phyloP scores from a whole-genome alignment of 2,329 filamentous ascomycete species.

The Knufia fluminis region DNA sequence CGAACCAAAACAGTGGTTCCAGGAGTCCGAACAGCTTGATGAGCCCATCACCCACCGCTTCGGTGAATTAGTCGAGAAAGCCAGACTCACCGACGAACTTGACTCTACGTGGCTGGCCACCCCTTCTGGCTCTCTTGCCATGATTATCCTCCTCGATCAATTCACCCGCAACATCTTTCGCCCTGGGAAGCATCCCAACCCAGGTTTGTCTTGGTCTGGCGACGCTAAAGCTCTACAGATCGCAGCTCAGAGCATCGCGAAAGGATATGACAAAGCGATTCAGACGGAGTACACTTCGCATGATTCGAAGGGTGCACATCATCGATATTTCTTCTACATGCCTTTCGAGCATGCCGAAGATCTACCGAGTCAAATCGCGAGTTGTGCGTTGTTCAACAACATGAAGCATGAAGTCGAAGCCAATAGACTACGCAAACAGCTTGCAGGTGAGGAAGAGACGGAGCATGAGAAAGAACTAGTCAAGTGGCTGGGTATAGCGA shows the following conservation, averaged over 20 bases:
- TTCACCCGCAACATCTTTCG: conserved; percentile 32
- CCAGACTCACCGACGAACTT: conserved; percentile 16
- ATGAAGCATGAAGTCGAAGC: conserved; percentile 17
- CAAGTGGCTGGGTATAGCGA: conserved; percentile 9
- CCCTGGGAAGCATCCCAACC: conserved; percentile 13
- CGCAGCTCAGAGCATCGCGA: conserved; percentile 24
- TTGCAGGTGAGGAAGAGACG: conserved; percentile 14
- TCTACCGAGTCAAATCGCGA: conserved; percentile 27
- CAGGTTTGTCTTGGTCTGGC: conserved; percentile 26
- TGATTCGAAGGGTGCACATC: conserved; percentile 11
- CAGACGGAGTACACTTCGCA: conserved; percentile 5
- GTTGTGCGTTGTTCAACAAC: conserved; percentile 20
- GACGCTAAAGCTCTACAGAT: conserved; percentile 26
- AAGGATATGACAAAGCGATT: conserved; percentile 25
- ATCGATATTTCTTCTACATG: conserved; percentile 27
- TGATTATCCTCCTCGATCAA: conserved; percentile 33
- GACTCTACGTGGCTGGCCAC: conserved; percentile 14
- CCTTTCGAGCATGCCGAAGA: conserved; percentile 31
- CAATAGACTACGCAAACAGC: conserved; percentile 12
- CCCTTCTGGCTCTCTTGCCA: conserved; percentile 26
- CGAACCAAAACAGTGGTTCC: conserved; percentile 20
- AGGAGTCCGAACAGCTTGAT: conserved; percentile 14
- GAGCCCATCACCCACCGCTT: conserved; percentile 19
- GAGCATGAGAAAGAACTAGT: conserved; percentile 2
- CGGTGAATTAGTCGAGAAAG: conserved; percentile 16